These are phyloP conservation scores for Castanopsis chinensis DNA, from an alignment of 306 rosid genomes.

Conservation along the genomic window DNA sequence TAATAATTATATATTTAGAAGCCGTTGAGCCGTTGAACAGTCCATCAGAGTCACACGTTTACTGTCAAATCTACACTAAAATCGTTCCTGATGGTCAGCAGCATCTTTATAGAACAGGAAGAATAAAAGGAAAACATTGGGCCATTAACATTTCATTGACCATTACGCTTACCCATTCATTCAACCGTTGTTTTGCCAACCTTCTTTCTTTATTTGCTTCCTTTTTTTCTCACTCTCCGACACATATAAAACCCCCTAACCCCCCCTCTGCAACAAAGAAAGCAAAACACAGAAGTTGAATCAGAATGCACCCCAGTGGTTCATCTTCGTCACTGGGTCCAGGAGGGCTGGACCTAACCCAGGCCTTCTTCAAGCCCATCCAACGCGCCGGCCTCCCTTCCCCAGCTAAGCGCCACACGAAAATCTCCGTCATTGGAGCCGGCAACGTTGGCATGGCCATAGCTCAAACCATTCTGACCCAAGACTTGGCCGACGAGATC, in stretches of 20 bases:
- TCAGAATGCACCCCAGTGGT: constrained; percentile 53
- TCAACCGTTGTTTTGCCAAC: background rate
- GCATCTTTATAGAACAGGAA: too few relatives aligned
- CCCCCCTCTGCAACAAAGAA: background rate
- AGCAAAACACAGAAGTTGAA: background rate
- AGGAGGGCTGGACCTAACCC: constrained; percentile 66
- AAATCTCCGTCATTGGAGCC: constrained; percentile 75
- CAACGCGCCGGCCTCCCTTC: constrained; percentile 53
- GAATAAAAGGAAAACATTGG: too few relatives aligned
- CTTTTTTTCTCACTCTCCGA: background rate
- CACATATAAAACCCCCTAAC: background rate
- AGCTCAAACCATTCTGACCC: constrained; percentile 93
- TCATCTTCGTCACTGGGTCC: constrained; percentile 68
- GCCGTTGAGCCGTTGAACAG: too few relatives aligned
- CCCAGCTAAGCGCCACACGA: constrained; percentile 53
- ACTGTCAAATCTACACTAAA: too few relatives aligned
- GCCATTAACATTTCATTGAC: too few relatives aligned
- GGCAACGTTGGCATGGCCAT: constrained; percentile 99
- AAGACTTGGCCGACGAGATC: constrained; percentile 72
- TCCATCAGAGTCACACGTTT: too few relatives aligned
- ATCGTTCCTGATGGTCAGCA: too few relatives aligned
- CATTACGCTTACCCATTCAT: background rate
- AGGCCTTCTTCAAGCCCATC: constrained; percentile 67
- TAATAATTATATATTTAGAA: too few relatives aligned
- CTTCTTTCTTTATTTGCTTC: too few relatives aligned